Percentiles rank a stretch among this genome's conserved stretches.
Conservation (phyloP, 2,329 filamentous ascomycete genomes). For the Anisogramma anomala region DNA sequence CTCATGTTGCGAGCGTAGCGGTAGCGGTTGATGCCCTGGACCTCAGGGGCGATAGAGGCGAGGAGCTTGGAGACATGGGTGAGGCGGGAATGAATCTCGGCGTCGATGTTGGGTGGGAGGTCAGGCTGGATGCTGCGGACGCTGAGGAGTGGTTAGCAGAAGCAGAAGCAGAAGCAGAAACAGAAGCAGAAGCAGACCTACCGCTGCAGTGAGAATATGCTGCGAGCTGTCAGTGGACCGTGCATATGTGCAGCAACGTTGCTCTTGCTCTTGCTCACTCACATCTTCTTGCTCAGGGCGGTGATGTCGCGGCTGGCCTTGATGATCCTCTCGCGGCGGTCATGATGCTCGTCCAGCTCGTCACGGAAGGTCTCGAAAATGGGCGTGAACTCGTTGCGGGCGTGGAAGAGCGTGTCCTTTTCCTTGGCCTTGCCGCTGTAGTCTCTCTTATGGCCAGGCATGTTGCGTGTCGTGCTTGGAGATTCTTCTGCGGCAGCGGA, state of each 20-base stretch:
- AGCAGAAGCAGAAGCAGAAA: neutral
- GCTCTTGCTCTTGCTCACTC: no score
- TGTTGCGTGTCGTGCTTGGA: conserved; percentile 18
- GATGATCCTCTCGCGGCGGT: conserved; percentile 77
- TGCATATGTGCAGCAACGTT: no score
- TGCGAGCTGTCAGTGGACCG: conserved; percentile 23
- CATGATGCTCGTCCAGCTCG: conserved; percentile 89
- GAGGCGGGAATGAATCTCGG: conserved; percentile 59
- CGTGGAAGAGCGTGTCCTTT: no score
- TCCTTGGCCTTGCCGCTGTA: conserved; percentile 38
- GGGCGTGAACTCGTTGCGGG: conserved; percentile 42
- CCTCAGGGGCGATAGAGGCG: conserved; percentile 54
- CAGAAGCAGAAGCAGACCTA: conserved; percentile 24
- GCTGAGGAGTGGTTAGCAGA: conserved; percentile 28
- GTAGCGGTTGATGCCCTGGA: conserved; percentile 67
- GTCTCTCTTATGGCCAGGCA: conserved; percentile 41
- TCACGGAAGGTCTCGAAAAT: conserved; percentile 82
- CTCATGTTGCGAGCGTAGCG: conserved; percentile 73
- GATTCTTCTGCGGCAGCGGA: no score
- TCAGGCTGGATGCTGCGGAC: conserved; percentile 50
- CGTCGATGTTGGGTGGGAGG: conserved; percentile 56
- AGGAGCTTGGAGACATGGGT: conserved; percentile 62
- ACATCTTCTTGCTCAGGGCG: conserved; percentile 95
- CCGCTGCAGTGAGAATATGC: conserved; percentile 78
- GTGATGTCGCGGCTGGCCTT: conserved; percentile 91